Base-by-base conservation (phyloP, 202 grass and related monocot genomes). In the Alloteropsis angusta region DNA sequence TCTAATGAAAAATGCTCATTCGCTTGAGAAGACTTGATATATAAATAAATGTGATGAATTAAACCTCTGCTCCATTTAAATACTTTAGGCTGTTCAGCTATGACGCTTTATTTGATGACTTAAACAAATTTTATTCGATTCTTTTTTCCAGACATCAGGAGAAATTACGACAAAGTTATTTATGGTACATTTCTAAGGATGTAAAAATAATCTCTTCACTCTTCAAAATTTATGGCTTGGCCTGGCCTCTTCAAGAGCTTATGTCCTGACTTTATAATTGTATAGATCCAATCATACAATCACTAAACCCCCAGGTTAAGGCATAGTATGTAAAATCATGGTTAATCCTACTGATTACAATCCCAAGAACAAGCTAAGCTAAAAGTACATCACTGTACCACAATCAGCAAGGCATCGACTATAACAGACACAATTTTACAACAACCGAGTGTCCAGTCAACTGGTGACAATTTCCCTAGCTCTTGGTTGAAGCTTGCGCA, bases 401-500 rank as follows among this genome's bases (percentile, higher is more conserved):
- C 59, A 83, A 52, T 5, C 37, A 26, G 34, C 0, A 11, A 22
- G 61, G 35, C 6, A 42, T 18, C 4, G 2, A 35, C 17, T 68
- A 63, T 12, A 49, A 45, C 35, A 55, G 53, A 37, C 52, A 52
- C 68, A 80, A 57, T 74, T 70, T 56, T 80, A 84, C 44, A 84
- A 64, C 21, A 65, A 43, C 12, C 3, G 1, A 3, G 17, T 7
- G 56, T 70, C 15, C 4, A 15, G 26, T 56, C 12, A 18, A 5
- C 17, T 0, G 0, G 11, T 3, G 2, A 52, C 72, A 60, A 1
- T 10, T 4, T 6, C 35, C 35, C 74, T 91, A 91, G 87, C 79
- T 91, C 87, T 99, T 99, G 52, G 71, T 93, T 32, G 89, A 80
- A 56, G 72, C 77, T 80, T 95, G 96, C n/a, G 82, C 17, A 62